Conservation (phyloP, 208 protist species). For the Crithidia mellificae region DNA sequence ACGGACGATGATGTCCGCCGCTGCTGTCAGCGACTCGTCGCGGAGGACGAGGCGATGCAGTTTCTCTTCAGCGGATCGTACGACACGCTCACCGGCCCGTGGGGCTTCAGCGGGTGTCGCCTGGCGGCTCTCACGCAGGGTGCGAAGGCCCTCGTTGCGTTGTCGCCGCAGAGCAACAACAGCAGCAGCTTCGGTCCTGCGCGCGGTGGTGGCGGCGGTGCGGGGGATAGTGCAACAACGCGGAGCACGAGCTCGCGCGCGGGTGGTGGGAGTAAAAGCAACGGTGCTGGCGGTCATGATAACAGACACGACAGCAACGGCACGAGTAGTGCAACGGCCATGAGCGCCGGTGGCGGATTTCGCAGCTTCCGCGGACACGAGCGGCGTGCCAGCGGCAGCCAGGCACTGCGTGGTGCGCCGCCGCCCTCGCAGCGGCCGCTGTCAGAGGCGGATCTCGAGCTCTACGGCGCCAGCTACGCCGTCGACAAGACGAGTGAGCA, state of each 20-base stretch:
- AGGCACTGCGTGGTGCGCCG: conserved; percentile 10
- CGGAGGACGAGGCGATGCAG: conserved; percentile 26
- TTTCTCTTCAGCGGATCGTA: conserved; percentile 30
- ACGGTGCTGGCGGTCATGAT: background rate
- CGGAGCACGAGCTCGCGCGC: too few relatives aligned
- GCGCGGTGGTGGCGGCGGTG: too few relatives aligned
- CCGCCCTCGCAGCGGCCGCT: conserved; percentile 19
- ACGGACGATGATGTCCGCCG: conserved; percentile 17
- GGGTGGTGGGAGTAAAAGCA: background rate
- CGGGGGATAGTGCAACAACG: too few relatives aligned
- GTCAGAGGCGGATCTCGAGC: conserved; percentile 22
- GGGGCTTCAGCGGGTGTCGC: conserved; percentile 21
- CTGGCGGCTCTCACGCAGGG: conserved; percentile 18
- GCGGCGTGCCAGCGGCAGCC: conserved; percentile 20
- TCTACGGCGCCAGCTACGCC: conserved; percentile 59
- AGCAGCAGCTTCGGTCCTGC: too few relatives aligned
- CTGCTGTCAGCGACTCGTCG: conserved; percentile 20
- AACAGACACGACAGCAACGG: background rate
- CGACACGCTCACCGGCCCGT: conserved; percentile 27
- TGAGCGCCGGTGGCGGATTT: conserved; percentile 15
- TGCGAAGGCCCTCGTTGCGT: background rate
- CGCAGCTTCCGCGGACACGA: conserved; percentile 22
- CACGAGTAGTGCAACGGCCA: background rate
- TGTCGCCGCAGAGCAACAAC: background rate
- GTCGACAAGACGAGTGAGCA: conserved; percentile 15